phyloP scores from a whole-genome alignment of 2,329 filamentous ascomycete species.

The Chaetomium sp. region DNA sequence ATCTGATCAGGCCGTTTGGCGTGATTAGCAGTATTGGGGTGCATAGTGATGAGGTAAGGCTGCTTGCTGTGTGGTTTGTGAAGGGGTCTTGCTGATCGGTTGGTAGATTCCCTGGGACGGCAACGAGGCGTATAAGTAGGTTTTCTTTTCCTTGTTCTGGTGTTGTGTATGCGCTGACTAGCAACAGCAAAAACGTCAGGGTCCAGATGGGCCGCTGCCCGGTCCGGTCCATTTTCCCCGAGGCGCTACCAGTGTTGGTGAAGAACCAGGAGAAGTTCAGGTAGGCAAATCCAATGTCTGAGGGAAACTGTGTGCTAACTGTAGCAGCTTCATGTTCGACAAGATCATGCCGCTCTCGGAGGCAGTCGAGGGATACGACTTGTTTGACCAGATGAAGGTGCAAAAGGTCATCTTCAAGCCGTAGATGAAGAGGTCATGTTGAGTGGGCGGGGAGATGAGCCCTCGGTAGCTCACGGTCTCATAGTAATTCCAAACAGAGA shows the following conservation, averaged over 20 bases:
- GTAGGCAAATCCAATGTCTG: constrained; percentile 48
- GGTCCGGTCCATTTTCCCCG: constrained; percentile 68
- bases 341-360: constrained; percentile 70
- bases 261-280: constrained; percentile 67
- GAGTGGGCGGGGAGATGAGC: background rate
- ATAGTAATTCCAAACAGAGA: background rate
- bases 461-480: background rate
- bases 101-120: constrained; percentile 67
- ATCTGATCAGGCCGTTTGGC: constrained; percentile 71
- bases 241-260: constrained; percentile 65
- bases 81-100: background rate
- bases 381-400: constrained; percentile 72
- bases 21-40: constrained; percentile 75
- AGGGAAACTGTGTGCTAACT: constrained; percentile 12
- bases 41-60: constrained; percentile 67
- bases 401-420: constrained; percentile 73
- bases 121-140: constrained; percentile 59
- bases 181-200: constrained; percentile 66
- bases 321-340: constrained; percentile 71
- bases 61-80: background rate
- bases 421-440: constrained; percentile 35
- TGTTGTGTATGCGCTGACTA: constrained; percentile 30
- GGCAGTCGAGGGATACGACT: constrained; percentile 67
- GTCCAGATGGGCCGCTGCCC: constrained; percentile 78
- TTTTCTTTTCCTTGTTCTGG: background rate